Evolutionary conservation across 225 moss, liverwort and hornwort species (phyloP).

Genomic region (Polytrichum formosum): DNA sequence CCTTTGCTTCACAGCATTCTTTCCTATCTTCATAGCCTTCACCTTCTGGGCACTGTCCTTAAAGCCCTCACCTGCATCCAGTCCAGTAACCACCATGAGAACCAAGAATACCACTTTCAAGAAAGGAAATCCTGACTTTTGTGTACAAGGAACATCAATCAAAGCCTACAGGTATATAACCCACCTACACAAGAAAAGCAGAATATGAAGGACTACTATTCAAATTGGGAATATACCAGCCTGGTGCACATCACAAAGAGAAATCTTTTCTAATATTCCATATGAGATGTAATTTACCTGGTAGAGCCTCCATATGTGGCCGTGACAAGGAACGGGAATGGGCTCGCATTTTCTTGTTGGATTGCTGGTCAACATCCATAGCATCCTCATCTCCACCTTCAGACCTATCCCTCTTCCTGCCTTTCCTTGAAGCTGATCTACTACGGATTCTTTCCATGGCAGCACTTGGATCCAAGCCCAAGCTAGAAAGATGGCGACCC

Average conservation of each 20-base stretch:
- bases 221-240: no score
- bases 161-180: no score
- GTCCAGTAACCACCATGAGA: neutral
- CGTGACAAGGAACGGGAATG: slow-evolving; percentile 83
- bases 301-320: slow-evolving; percentile 74
- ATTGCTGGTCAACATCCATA: slow-evolving; percentile 88
- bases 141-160: no score
- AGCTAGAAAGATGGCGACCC: slow-evolving; percentile 85
- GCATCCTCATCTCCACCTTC: slow-evolving; percentile 52
- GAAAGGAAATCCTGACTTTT: no score
- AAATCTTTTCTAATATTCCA: neutral
- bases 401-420: slow-evolving; percentile 89
- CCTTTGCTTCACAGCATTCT: slow-evolving; percentile 84
- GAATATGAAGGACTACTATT: no score
- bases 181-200: no score
- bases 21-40: slow-evolving; percentile 88
- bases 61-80: slow-evolving; percentile 65
- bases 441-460: slow-evolving; percentile 79
- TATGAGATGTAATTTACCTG: slow-evolving; percentile 35
- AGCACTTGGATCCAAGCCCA: slow-evolving; percentile 86
- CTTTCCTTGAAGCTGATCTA: slow-evolving; percentile 66
- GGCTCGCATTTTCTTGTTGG: slow-evolving; percentile 65
- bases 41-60: slow-evolving; percentile 90
- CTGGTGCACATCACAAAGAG: no score
- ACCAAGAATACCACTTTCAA: no score